Evolutionary conservation across 495 filamentous ascomycete genomes (phyloP).

Genomic region (Recurvomyces mirabilis): DNA sequence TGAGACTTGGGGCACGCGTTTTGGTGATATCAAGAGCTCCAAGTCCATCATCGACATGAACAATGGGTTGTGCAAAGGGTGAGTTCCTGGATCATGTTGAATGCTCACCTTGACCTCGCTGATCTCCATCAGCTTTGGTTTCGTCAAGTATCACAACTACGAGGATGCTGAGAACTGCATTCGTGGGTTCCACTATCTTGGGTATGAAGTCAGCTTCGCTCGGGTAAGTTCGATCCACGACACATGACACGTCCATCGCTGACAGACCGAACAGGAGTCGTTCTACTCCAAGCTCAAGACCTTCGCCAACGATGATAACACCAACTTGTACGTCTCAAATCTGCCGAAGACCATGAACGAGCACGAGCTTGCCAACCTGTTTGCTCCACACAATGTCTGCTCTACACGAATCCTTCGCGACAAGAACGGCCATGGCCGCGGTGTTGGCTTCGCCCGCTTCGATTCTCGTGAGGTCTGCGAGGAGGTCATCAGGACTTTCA

Average conservation of each 20-base stretch:
- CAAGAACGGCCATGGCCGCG: constrained; percentile 77
- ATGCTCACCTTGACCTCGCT: constrained; percentile 20
- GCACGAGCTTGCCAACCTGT: constrained; percentile 65
- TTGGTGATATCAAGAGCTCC: constrained; percentile 81
- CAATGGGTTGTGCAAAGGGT: constrained; percentile 92
- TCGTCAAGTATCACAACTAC: constrained; percentile 82
- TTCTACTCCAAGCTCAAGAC: constrained; percentile 94
- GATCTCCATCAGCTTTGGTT: constrained; percentile 61
- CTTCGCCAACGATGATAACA: constrained; percentile 71
- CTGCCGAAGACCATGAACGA: constrained; percentile 83
- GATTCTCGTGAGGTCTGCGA: constrained; percentile 80
- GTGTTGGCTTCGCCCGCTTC: constrained; percentile 95
- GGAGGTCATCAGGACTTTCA: constrained; percentile 69
- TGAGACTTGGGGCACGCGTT: constrained; percentile 67
- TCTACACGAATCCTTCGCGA: constrained; percentile 92
- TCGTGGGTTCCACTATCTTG: constrained; percentile 82
- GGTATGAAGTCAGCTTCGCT: constrained; percentile 95
- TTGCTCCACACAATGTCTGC: constrained; percentile 69
- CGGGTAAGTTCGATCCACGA: constrained; percentile 42
- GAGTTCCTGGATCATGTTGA: constrained; percentile 26
- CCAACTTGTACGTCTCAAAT: constrained; percentile 95
- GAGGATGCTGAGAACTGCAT: constrained; percentile 90
- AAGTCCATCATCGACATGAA: constrained; percentile 95
- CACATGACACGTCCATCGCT: constrained; percentile 1
- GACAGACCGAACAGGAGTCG: constrained; percentile 53